Evolutionary conservation across 75 land plant species (phyloP), one percentile per base, ranked within the genome.

Genomic region (Chamaecyparis obtusa): DNA sequence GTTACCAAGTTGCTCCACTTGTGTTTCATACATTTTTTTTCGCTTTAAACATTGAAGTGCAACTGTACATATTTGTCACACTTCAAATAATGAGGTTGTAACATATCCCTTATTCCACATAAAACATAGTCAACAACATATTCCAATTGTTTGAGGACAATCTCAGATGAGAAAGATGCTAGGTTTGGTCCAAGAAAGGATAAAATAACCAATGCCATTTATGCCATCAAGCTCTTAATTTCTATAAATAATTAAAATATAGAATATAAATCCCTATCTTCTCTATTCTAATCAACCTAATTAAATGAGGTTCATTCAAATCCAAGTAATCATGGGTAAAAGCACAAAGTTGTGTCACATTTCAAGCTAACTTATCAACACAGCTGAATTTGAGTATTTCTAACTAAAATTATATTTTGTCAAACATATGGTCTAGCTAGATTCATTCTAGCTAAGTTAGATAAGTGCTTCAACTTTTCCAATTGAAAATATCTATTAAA

Each of bases 1-100:
- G 77, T 88, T 88, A 32, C 90, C 90, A 39, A 90, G 90, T 74
- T 90, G 90, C 78, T 90, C 90, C 15, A 88, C 72, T 83, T 90
- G 90, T 19, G 90, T 46, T 88, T 90, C 90, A 84, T 85, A 90
- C 46, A 90, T 43, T 43, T 90, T 90, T 71, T 90, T 90, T 72
- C 74, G 88, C 90, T 90, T 90, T 78, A 90, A 32, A 57, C 90
- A 88, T 48, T 88, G 72, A 67, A 90, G 88, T 55, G 90, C 90
- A 88, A 90, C 90, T 90, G 87, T 69, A 24, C 27, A 54, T 37
- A 54, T 32, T 21, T 30, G 9, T 71, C 32, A 32, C 75, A 71
- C 75, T 32, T 71, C 35, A 71, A 71, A 71, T 71, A 30, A 19
- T 30, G 24, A 71, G 35, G 9, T n/a, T 71, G 35, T 32, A 71